Conservation (phyloP, 371 early-diverging fungal species). For the Apophysomyces sp. region DNA sequence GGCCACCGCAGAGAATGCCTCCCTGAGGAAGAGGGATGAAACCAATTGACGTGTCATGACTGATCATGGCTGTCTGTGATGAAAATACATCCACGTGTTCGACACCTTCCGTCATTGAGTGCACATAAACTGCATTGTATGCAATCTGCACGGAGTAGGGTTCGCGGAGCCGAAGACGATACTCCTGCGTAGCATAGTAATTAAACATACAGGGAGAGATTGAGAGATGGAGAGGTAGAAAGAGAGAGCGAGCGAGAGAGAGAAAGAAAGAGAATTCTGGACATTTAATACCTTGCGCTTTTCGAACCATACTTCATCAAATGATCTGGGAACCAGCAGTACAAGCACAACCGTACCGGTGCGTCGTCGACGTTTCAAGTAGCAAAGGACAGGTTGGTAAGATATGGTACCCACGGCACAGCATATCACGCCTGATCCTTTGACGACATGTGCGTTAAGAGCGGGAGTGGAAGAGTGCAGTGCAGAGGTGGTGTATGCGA, state of each 20-base stretch:
- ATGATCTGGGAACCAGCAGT: background rate
- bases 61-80: background rate
- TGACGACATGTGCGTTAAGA: background rate
- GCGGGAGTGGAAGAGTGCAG: background rate
- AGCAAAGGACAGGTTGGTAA: background rate
- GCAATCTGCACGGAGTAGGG: constrained; percentile 6
- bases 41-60: background rate
- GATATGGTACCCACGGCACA: constrained; percentile 3
- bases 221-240: too few species aligned
- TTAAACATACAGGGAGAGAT: too few species aligned
- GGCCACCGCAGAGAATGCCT: constrained; percentile 1
- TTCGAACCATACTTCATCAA: background rate
- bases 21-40: constrained; percentile 12
- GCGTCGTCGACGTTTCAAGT: constrained; percentile 3
- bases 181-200: constrained; percentile 6
- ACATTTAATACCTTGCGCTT: background rate
- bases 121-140: constrained; percentile 9
- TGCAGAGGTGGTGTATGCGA: constrained; percentile 9
- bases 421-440: background rate
- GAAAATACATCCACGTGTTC: constrained; percentile 5
- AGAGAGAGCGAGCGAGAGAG: background rate
- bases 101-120: constrained; percentile 6
- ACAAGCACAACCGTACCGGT: background rate
- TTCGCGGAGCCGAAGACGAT: constrained; percentile 5
- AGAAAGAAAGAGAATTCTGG: background rate